Evolutionary conservation across 352 stramenopile genomes (phyloP), one percentile per base, ranked within the genome.

Genomic region (Phytophthora nicotianae): DNA sequence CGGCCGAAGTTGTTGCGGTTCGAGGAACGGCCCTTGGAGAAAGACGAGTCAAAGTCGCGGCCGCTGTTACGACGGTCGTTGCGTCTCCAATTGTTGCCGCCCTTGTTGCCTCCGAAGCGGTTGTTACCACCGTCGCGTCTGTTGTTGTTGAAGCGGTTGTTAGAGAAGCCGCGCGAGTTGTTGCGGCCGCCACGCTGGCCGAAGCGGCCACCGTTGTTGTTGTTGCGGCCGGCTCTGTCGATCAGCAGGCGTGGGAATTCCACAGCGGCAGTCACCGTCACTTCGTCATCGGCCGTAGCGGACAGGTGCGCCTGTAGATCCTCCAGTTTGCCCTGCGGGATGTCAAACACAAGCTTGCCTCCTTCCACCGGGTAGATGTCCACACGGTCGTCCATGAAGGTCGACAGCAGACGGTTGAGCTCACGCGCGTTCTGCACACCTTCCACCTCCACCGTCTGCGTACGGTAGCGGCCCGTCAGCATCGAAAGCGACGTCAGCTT

Each of bases 311-410:
- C 58, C 37, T 77, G 77, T 17, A 92, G 55, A 20, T 70, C 58
- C 14, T 81, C 76, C 23, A 89, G 40, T 45, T 79, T 56, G 48
- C 80, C 64, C 20, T 85, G 69, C 11, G 77, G 73, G 32, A 92
- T 74, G 51, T 92, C 83, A 19, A 92, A 86, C 55, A 89, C 80
- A 8, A 90, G 81, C 65, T 83, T 88, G 62, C 66, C 79, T 35
- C 41, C 63, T 3, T 89, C 78, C 17, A 92, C 62, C 14, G 74
- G 57, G 56, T 89, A 64, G 33, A 92, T 76, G 35, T 90, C 81
- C 16, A 70, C 58, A 16, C 69, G 75, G 24, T 77, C 68, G 26
- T 74, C 68, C 49, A 77, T 74, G 29, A 88, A 86, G 1, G 65
- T 64, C 16, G 58, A 49, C 19, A 90, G 65, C 43, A 84, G 33